Base-by-base conservation (phyloP, 2,329 filamentous ascomycete genomes). In the Aureobasidium sp. region DNA sequence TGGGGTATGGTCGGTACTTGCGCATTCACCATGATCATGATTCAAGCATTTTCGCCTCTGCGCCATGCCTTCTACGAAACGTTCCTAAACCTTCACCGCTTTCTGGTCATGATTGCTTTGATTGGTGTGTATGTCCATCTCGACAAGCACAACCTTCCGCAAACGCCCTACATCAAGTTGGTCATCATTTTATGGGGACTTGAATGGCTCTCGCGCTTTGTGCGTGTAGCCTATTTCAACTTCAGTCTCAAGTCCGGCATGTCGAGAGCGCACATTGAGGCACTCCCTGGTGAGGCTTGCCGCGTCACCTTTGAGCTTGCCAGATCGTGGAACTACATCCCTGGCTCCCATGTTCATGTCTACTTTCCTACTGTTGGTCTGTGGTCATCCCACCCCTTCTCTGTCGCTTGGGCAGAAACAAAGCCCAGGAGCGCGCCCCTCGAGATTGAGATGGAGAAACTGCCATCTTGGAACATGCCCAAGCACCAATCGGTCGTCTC, bases 51-150 rank as follows among this genome's bases (percentile, higher is more conserved):
- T 60, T 93, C 91, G 2, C 88, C 91, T 0, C 72, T 99, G 57
- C 87, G 94, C 64, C 93, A 97, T 74, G 91, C 92, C 42, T 97
- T 96, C 73, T 99, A 99, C 78, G 94, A 99, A 77, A 95, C 91
- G 0, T 99, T 99, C 77, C 82, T 97, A 68, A 90, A 89, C 72
- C 76, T 88, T 34, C 94, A 97, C 76, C 91, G 96, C 68, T 74
- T 89, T 41, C 77, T 96, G 56, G 91, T 87, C 42, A 74, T 87
- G 39, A 71, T 90, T 60, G 78, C 80, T 52, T 83, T 97, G 56
- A 79, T 84, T 62, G 87, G 86, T 69, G 86, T 92, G 9, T 94
- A 87, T 82, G 78, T 92, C 41, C 94, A 97, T 77, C 85, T 90
- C 69, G 80, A 84, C 48, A 78, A 89, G 10, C 84, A 90, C 32